Conservation (phyloP, 371 early-diverging fungal genomes). For the Blakeslea trispora region DNA sequence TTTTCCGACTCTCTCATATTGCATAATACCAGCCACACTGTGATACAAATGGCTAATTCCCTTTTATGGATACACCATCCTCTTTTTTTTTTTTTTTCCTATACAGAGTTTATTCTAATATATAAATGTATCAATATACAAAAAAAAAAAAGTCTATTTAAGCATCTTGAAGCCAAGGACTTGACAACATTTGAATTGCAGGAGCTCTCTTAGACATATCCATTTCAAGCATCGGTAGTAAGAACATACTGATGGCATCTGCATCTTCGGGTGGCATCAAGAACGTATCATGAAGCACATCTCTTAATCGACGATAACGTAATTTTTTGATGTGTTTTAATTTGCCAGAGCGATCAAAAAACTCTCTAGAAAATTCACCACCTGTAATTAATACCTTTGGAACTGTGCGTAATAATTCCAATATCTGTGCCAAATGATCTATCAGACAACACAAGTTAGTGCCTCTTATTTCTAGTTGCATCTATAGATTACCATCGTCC, state of each 20-base stretch:
- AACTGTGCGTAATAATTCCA: conserved; percentile 85
- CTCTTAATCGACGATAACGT: conserved; percentile 76
- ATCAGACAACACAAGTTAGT: conserved; percentile 5
- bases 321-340: conserved; percentile 86
- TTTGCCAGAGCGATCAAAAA: conserved; percentile 82
- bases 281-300: conserved; percentile 87
- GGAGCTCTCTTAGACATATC: conserved; percentile 59
- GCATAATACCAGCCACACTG: background rate
- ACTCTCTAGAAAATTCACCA: conserved; percentile 78
- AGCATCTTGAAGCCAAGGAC: conserved; percentile 56
- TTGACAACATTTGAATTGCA: conserved; percentile 58
- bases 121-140: background rate
- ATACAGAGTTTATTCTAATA: no score
- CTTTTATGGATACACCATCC: no score
- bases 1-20: no score
- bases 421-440: conserved; percentile 96
- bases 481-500: conserved; percentile 73
- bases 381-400: conserved; percentile 74
- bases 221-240: conserved; percentile 79
- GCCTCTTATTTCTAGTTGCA: no score
- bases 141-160: conserved; percentile 1
- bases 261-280: conserved; percentile 59
- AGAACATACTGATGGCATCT: conserved; percentile 56
- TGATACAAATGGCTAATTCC: background rate
- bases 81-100: no score